phyloP scores from a whole-genome alignment of 202 grass and related monocot species.

The Saccharum hybrid region DNA sequence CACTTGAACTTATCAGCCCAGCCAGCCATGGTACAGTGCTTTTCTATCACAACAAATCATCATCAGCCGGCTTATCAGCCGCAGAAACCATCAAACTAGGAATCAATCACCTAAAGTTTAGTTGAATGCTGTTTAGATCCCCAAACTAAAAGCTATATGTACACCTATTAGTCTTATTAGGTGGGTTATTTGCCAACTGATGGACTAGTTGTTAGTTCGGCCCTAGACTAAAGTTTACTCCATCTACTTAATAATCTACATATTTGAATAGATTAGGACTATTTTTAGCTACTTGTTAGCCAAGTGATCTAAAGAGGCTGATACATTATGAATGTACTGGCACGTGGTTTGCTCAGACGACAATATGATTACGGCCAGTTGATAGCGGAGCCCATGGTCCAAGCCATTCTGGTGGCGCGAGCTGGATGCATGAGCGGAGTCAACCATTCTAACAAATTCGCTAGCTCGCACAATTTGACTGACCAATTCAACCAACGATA shows the following conservation, averaged over 20 bases:
- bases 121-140: background rate
- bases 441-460: conserved; percentile 35
- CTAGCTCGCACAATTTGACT: conserved; percentile 45
- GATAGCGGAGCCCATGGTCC: background rate
- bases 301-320: background rate
- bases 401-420: conserved; percentile 13
- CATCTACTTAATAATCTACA: background rate
- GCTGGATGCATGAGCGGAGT: conserved; percentile 24
- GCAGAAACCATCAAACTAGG: too few relatives aligned
- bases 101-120: background rate
- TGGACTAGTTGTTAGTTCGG: too few relatives aligned
- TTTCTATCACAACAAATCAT: too few relatives aligned
- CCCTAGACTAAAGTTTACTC: too few relatives aligned
- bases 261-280: background rate
- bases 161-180: too few relatives aligned
- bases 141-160: background rate
- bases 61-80: too few relatives aligned
- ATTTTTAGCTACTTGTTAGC: background rate
- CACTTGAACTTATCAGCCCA: too few relatives aligned
- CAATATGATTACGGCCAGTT: conserved; percentile 3
- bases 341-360: background rate
- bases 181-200: too few relatives aligned
- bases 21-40: too few relatives aligned
- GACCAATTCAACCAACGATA: conserved; percentile 36
- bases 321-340: background rate